phyloP scores from a whole-genome alignment of 441 rosid species.

The Populus tomentosa region DNA sequence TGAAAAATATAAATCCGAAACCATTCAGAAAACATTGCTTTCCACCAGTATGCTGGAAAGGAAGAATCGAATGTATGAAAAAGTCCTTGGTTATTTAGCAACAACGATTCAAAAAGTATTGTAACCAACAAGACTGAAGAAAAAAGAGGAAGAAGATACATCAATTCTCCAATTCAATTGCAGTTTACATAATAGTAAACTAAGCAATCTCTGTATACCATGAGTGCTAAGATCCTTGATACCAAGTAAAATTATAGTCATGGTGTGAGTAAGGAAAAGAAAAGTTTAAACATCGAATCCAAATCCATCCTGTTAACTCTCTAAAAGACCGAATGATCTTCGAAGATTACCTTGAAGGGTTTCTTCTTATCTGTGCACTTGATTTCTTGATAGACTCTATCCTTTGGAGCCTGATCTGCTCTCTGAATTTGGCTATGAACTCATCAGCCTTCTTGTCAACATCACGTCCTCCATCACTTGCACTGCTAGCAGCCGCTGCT shows the following conservation, averaged over 20 bases:
- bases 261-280: background rate
- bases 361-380: conserved; percentile 41
- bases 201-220: conserved; percentile 17
- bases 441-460: conserved; percentile 93
- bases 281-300: conserved; percentile 1
- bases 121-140: conserved; percentile 6
- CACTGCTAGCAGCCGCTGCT: conserved; percentile 23
- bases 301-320: conserved; percentile 12
- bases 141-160: background rate
- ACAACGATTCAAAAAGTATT: background rate
- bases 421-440: conserved; percentile 30
- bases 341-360: conserved; percentile 28
- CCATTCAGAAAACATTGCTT: background rate
- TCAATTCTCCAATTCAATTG: conserved; percentile 7
- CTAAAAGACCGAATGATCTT: background rate
- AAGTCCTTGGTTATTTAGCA: background rate
- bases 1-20: background rate
- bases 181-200: conserved; percentile 14
- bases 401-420: conserved; percentile 95
- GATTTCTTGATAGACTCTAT: conserved; percentile 86
- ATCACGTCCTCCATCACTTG: conserved; percentile 52
- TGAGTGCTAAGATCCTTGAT: background rate
- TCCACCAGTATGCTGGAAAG: background rate
- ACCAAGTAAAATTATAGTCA: conserved; percentile 10
- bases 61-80: background rate